These are phyloP conservation scores for Lentinus brumalis DNA, from an alignment of 768 basidiomycete species.

Conservation along the genomic window DNA sequence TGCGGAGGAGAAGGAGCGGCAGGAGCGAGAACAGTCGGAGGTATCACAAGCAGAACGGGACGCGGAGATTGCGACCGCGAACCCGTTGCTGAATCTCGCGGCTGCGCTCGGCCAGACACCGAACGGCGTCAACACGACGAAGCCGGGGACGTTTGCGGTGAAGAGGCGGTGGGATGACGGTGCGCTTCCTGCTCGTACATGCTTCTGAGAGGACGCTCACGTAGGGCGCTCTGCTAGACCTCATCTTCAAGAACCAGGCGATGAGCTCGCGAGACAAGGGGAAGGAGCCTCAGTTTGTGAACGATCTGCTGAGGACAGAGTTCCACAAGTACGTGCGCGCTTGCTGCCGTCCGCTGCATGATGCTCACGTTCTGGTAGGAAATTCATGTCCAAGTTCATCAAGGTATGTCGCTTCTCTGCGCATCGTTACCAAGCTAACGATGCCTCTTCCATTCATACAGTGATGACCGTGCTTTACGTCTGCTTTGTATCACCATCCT, in stretches of 20 bases:
- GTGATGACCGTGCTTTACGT: no score
- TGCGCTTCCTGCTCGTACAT: conserved; percentile 35
- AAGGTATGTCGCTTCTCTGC: conserved; percentile 48
- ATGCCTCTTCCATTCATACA: background rate
- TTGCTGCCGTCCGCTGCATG: conserved; percentile 1
- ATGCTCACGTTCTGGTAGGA: conserved; percentile 45
- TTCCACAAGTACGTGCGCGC: conserved; percentile 77
- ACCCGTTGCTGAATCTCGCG: conserved; percentile 89
- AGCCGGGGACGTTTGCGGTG: conserved; percentile 84
- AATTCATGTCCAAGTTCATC: conserved; percentile 92
- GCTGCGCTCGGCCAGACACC: conserved; percentile 83
- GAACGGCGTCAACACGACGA: conserved; percentile 67
- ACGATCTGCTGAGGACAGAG: conserved; percentile 91
- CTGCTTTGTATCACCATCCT: no score
- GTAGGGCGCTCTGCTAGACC: conserved; percentile 49
- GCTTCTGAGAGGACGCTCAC: background rate
- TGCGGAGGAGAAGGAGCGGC: conserved; percentile 86
- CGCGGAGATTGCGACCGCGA: conserved; percentile 80
- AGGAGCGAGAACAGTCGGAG: conserved; percentile 75
- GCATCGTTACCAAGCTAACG: background rate
- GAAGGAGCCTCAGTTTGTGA: conserved; percentile 83
- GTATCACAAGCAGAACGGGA: conserved; percentile 65
- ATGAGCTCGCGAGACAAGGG: conserved; percentile 63
- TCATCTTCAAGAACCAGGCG: conserved; percentile 99
- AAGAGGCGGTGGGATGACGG: conserved; percentile 97